A percentile compares a stretch with the other conserved stretches of the same genome.
Conservation (phyloP, 352 stramenopile genomes). For the Pythium graminicola region DNA sequence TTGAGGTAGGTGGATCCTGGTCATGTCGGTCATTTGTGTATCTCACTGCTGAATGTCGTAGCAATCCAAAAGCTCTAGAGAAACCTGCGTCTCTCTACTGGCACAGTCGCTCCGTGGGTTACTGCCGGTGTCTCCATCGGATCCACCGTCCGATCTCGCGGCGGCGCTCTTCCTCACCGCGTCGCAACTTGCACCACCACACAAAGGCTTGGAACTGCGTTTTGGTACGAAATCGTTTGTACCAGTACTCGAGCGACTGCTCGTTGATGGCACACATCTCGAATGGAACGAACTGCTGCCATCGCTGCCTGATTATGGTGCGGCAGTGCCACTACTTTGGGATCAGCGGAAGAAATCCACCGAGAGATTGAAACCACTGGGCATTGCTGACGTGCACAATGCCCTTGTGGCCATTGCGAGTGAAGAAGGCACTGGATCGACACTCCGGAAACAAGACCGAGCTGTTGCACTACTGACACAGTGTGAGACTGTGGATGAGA, state of each 20-base stretch:
- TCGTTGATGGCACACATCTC: constrained; percentile 10
- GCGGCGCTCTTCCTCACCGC: constrained; percentile 64
- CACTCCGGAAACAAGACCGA: constrained; percentile 53
- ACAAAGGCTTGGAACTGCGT: constrained; percentile 67
- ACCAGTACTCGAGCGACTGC: constrained; percentile 42
- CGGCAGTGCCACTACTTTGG: constrained; percentile 15
- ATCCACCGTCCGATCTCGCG: constrained; percentile 20
- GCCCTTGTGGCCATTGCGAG: constrained; percentile 47
- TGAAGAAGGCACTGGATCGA: constrained; percentile 50
- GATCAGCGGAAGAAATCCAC: not conserved
- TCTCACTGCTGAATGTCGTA: constrained; percentile 12
- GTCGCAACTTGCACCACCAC: constrained; percentile 57
- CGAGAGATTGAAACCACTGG: constrained; percentile 17
- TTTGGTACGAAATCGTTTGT: constrained; percentile 63
- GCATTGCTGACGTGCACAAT: constrained; percentile 44
- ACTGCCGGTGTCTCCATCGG: constrained; percentile 23
- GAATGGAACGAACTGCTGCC: constrained; percentile 31
- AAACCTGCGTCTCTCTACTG: constrained; percentile 40
- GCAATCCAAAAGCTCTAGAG: constrained; percentile 49
- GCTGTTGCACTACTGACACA: constrained; percentile 49
- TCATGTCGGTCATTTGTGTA: not conserved
- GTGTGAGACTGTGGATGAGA: constrained; percentile 44
- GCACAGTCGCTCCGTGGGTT: constrained; percentile 37
- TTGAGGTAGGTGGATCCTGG: constrained; percentile 32
- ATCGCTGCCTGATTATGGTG: constrained; percentile 21